These are phyloP conservation scores for Dysphania ambrosioides DNA, from an alignment of 148 eudicot species.

Conservation along the genomic window DNA sequence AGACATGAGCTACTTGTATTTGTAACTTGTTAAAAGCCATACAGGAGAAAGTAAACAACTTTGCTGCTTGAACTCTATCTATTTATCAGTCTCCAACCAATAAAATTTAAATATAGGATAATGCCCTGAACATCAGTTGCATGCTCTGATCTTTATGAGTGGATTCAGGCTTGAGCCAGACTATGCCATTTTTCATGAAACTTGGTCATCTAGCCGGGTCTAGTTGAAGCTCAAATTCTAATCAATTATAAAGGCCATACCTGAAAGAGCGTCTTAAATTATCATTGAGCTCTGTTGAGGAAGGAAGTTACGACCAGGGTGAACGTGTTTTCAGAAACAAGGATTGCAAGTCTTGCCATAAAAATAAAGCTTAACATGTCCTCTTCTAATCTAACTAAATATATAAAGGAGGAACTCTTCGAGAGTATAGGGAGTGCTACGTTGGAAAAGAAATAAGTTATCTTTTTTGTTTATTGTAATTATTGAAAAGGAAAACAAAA, in stretches of 20 bases:
- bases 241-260: neutral
- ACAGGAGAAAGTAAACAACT: too few species aligned
- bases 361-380: neutral
- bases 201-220: neutral
- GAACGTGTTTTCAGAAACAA: neutral
- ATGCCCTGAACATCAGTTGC: neutral
- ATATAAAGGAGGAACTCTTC: too few species aligned
- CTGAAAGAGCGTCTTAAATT: neutral
- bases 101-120: neutral
- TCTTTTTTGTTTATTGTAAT: too few species aligned
- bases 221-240: neutral
- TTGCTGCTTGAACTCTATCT: too few species aligned
- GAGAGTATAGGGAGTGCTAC: too few species aligned
- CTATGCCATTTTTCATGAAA: neutral
- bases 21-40: neutral
- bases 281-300: neutral
- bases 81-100: too few species aligned
- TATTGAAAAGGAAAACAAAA: too few species aligned
- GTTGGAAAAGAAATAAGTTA: too few species aligned
- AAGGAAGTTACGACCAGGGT: constrained; percentile 1
- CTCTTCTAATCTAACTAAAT: too few species aligned
- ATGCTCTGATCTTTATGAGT: constrained; percentile 1
- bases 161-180: neutral
- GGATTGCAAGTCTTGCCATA: neutral
- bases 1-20: neutral